Evolutionary conservation across 2,329 filamentous ascomycete species (phyloP), one percentile per base, ranked within the genome.

Genomic region (Hymenoscyphus albidus): DNA sequence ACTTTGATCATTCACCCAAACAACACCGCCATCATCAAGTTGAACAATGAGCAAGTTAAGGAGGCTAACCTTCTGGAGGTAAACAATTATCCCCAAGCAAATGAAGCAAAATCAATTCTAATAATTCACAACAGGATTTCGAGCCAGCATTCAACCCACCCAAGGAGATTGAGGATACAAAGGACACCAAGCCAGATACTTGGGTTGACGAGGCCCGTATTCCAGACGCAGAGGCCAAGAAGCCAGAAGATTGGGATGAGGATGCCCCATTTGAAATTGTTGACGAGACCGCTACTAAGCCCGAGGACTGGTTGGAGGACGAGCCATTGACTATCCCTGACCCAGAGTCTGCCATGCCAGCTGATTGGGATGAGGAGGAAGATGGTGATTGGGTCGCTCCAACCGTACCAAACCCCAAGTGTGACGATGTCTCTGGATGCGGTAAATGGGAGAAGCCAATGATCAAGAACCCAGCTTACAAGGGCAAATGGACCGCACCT

Each of bases 321-420:
- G 95, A 98, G 83, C 86, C 93, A 70, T 80, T 85, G 68, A 90
- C 86, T 70, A 83, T 98, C 67, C 86, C 93, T 64, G 95, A 99
- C 82, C 95, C 95, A 63, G 93, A 97, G 82, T 93, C 94, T 61
- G 84, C 91, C 83, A 99, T 98, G 89, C 95, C 95, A 68, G 93
- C 97, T 81, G 95, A 98, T 78, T 99, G 95, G 95, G 94, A 97
- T 81, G 94, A 99, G 66, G 95, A 99, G 83, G 95, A 99, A 54
- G 59, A 99, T 78, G 95, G 95, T 79, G 95, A 99, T 83, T 99
- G 93, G 93, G 79, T 96, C 71, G 82, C 67, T 61, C 95, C 94
- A 65, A 93, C 88, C 63, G 87, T 99, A 63, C 86, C 92, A 77
- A 98, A 99, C 88, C 91, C 94, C 79, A 97, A 97, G 87, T 98